Base-by-base conservation (phyloP, 352 stramenopile species). In the Globisporangium nodosum region DNA sequence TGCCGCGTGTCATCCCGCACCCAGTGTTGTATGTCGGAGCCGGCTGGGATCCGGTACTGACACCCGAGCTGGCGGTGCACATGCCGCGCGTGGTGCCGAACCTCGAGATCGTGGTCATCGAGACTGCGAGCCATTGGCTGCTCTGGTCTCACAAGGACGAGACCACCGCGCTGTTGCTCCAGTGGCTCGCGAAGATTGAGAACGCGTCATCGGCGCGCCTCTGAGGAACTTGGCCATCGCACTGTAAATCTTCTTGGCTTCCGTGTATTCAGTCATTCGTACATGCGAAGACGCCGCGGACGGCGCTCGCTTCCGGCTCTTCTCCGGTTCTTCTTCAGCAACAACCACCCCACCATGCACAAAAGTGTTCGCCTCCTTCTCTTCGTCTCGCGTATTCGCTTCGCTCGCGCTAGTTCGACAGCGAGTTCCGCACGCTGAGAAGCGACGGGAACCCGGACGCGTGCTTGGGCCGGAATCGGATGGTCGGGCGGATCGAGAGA, bases 401-500 rank as follows among this genome's bases (percentile, higher is more conserved):
- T 13, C 18, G 18, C 40, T 8, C 39, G 39, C 12, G 39, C 39
- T 46, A 53, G 16, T 15, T 35, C 3, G 58, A 48, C 18, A 57
- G 13, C 3, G 58, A 48, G 40, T 63, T 66, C 18, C 61, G 58
- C 37, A 60, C 37, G 8, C 37, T 50, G 21, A 79, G 71, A 49
- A 89, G 74, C 47, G 74, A 81, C 37, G 75, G 67, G 50, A 86
- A 79, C 12, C 57, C 70, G 8, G 64, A 51, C 30, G 46, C 61
- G 53, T 85, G 66, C 54, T 81, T 81, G 30, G 82, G 79, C 18
- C 73, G 68, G 54, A 92, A 92, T 43, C 70, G 78, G 52, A 87
- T 85, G 48, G 77, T 87, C n/a, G 78, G 78, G n/a, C 75, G 73
- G 49, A 87, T 80, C 15, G 72, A 82, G 47, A 87, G 59, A 48